phyloP scores from a whole-genome alignment of 768 basidiomycete species.

The Favolaschia claudopus region DNA sequence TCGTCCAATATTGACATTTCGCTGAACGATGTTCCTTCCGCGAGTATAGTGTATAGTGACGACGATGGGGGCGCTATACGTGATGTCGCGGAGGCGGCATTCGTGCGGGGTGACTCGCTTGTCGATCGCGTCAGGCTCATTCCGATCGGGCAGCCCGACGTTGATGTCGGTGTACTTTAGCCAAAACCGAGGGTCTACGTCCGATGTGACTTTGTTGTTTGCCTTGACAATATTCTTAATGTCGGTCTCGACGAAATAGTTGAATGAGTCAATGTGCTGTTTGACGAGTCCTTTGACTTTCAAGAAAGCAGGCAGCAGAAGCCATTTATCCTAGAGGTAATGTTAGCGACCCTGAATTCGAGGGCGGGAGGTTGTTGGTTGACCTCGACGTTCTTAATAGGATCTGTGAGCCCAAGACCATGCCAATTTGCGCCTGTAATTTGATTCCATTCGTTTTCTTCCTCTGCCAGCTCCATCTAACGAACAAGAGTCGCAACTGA shows the following conservation, averaged over 20 bases:
- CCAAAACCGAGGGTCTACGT: conserved; percentile 96
- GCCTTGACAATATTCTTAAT: conserved; percentile 96
- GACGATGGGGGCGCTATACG: conserved; percentile 91
- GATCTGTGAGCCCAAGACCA: conserved; percentile 84
- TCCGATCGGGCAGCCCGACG: conserved; percentile 90
- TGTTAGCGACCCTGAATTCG: conserved; percentile 11
- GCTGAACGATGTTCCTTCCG: conserved; percentile 86
- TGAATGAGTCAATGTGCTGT: conserved; percentile 99
- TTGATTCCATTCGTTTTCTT: conserved; percentile 66
- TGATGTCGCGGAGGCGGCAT: conserved; percentile 94
- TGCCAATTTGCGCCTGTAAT: conserved; percentile 67
- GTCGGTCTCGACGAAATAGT: conserved; percentile 97
- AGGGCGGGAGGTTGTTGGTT: conserved; percentile 33
- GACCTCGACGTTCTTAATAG: conserved; percentile 91
- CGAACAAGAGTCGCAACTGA: not conserved
- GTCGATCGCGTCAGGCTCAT: conserved; percentile 81
- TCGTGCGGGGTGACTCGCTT: conserved; percentile 94
- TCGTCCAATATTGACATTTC: conserved; percentile 89
- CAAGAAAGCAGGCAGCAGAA: conserved; percentile 93
- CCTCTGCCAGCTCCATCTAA: conserved; percentile 30
- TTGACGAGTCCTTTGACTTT: conserved; percentile 99
- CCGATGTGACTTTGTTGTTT: conserved; percentile 93
- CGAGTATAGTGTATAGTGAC: conserved; percentile 96
- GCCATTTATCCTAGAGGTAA: conserved; percentile 90
- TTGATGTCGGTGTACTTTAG: conserved; percentile 96